Evolutionary conservation across 179 eudicot species (phyloP).

Genomic region (Corrigiola litoralis): DNA sequence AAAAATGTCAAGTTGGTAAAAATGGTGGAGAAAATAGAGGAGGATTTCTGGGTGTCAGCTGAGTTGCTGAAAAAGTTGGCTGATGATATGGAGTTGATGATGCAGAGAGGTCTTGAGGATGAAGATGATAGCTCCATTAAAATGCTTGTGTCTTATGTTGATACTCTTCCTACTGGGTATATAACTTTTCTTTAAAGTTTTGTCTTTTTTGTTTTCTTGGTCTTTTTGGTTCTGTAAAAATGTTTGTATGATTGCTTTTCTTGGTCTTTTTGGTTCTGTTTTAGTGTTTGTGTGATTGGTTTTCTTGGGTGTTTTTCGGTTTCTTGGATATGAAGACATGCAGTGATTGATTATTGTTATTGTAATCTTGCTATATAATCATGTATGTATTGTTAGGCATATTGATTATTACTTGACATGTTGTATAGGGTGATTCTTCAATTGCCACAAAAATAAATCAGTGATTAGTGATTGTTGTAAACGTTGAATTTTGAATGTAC

Average conservation of each 20-base stretch:
- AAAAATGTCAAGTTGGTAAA: not conserved
- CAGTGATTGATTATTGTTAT: too few species aligned
- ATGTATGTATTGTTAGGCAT: too few species aligned
- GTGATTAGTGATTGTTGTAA: too few species aligned
- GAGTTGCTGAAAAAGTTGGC: conserved; percentile 25
- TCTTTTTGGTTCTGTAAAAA: not conserved
- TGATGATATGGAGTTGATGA: conserved; percentile 28
- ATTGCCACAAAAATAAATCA: too few species aligned
- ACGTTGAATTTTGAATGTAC: too few species aligned
- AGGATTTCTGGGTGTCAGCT: conserved; percentile 15
- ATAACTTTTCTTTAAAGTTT: not conserved
- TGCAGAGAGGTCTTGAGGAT: conserved; percentile 25
- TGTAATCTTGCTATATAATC: too few species aligned
- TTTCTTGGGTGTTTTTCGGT: too few species aligned
- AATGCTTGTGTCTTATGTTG: conserved; percentile 36
- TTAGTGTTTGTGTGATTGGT: not conserved
- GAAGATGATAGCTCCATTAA: conserved; percentile 24
- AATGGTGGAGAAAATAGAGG: conserved; percentile 21
- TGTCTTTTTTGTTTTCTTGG: not conserved
- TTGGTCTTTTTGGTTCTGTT: not conserved
- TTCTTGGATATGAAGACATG: too few species aligned
- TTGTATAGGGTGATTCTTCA: too few species aligned
- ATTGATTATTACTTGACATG: too few species aligned
- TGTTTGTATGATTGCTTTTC: not conserved
- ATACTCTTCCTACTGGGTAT: conserved; percentile 55